These are phyloP conservation scores for Candida wancherniae DNA, from an alignment of 805 yeast species.

Conservation along the genomic window DNA sequence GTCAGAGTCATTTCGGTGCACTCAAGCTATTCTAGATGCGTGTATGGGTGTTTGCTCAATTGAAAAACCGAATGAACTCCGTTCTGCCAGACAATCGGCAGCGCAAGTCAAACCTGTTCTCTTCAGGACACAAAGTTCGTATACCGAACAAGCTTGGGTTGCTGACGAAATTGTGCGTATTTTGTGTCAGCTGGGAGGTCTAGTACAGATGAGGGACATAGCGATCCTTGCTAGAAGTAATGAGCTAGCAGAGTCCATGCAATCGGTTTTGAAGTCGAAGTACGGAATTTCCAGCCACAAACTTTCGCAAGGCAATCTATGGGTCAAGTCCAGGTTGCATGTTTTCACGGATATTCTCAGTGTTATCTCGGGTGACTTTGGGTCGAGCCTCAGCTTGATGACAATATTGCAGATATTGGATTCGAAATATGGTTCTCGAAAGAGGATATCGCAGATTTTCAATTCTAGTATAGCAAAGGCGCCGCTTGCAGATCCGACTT, in stretches of 20 bases:
- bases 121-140: constrained; percentile 2
- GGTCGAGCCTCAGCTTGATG: constrained; percentile 30
- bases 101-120: constrained; percentile 9
- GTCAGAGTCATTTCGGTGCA: constrained; percentile 54
- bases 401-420: constrained; percentile 26
- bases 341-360: constrained; percentile 11
- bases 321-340: constrained; percentile 13
- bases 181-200: constrained; percentile 17
- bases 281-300: constrained; percentile 11
- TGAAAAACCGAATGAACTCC: constrained; percentile 2
- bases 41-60: constrained; percentile 26
- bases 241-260: constrained; percentile 11
- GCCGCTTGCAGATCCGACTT: constrained; percentile 3
- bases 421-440: constrained; percentile 17
- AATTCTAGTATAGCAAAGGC: constrained; percentile 12
- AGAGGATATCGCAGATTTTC: constrained; percentile 27
- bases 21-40: constrained; percentile 50
- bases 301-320: constrained; percentile 13
- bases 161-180: constrained; percentile 15
- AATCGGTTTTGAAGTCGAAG: constrained; percentile 8
- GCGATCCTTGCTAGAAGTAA: constrained; percentile 16
- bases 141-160: constrained; percentile 7
- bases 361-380: constrained; percentile 24
- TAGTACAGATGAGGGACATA: constrained; percentile 12
- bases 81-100: constrained; percentile 3